Percentiles rank a stretch among this genome's conserved stretches.
Evolutionary conservation across 495 filamentous ascomycete genomes (phyloP).

Genomic region (Xanthoparmelia taractica): DNA sequence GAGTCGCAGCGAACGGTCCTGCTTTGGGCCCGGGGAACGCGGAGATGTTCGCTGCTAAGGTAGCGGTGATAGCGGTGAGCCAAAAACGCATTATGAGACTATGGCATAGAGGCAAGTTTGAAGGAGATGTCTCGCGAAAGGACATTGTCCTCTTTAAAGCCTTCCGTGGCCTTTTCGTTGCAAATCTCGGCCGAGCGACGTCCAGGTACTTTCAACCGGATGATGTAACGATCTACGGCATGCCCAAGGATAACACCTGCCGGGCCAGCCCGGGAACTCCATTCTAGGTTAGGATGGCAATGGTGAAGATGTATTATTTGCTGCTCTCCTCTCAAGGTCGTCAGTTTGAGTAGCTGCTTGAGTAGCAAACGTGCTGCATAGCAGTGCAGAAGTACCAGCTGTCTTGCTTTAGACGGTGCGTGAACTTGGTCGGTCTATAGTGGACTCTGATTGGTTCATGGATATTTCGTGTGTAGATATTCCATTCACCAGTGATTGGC

Average conservation of each 20-base stretch:
- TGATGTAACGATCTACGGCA: background rate
- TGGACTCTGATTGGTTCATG: too few species aligned
- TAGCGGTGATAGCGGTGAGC: conserved; percentile 1
- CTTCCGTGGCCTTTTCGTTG: background rate
- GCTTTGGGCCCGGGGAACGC: conserved; percentile 9
- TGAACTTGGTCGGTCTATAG: too few species aligned
- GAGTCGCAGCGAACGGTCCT: conserved; percentile 5
- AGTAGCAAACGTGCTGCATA: background rate
- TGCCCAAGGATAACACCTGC: background rate
- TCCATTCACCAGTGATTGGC: background rate
- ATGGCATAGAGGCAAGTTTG: background rate
- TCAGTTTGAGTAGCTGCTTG: background rate
- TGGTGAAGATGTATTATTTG: background rate
- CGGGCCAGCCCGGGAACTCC: too few species aligned
- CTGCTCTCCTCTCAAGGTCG: background rate
- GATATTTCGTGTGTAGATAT: too few species aligned
- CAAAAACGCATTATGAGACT: background rate
- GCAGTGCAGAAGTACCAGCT: background rate
- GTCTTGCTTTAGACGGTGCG: background rate
- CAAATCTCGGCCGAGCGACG: background rate
- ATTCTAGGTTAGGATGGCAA: background rate
- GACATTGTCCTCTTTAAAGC: background rate
- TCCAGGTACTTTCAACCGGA: background rate
- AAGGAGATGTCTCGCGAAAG: background rate
- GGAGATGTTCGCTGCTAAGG: conserved; percentile 1